Evolutionary conservation across 495 filamentous ascomycete species (phyloP).

Genomic region (Hyaloscypha bicolor): DNA sequence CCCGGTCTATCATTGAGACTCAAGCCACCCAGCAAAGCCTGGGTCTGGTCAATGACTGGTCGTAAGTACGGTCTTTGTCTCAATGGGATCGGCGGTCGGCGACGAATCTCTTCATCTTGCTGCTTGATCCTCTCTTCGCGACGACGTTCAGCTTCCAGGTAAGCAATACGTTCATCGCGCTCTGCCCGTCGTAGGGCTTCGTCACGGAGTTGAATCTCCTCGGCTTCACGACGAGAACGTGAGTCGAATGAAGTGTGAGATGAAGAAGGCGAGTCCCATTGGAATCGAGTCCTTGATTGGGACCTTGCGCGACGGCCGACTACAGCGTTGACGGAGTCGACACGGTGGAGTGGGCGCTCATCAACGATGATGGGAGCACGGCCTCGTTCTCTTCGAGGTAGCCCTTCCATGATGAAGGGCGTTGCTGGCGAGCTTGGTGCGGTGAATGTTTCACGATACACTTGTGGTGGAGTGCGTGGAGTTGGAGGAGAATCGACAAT

Average conservation of each 20-base stretch:
- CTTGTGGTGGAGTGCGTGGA: conserved; percentile 30
- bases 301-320: conserved; percentile 13
- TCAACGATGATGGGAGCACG: conserved; percentile 29
- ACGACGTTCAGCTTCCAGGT: conserved; percentile 17
- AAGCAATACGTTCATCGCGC: conserved; percentile 19
- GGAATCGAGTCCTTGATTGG: neutral
- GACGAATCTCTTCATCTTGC: conserved; percentile 31
- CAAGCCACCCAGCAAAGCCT: conserved; percentile 19
- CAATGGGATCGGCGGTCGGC: conserved; percentile 25
- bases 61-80: neutral
- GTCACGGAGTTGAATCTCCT: conserved; percentile 11
- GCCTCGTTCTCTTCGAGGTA: conserved; percentile 4
- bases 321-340: conserved; percentile 10
- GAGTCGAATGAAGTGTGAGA: conserved; percentile 32
- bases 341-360: conserved; percentile 19
- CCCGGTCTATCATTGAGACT: neutral
- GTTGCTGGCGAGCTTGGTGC: conserved; percentile 26
- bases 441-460: conserved; percentile 19
- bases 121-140: conserved; percentile 16
- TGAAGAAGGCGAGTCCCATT: conserved; percentile 27
- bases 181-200: neutral
- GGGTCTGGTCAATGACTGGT: conserved; percentile 22
- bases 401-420: conserved; percentile 15
- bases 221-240: conserved; percentile 19
- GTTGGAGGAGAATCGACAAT: conserved; percentile 34